Conservation (phyloP, 2,329 filamentous ascomycete species). For the Lizonia empirigonia region DNA sequence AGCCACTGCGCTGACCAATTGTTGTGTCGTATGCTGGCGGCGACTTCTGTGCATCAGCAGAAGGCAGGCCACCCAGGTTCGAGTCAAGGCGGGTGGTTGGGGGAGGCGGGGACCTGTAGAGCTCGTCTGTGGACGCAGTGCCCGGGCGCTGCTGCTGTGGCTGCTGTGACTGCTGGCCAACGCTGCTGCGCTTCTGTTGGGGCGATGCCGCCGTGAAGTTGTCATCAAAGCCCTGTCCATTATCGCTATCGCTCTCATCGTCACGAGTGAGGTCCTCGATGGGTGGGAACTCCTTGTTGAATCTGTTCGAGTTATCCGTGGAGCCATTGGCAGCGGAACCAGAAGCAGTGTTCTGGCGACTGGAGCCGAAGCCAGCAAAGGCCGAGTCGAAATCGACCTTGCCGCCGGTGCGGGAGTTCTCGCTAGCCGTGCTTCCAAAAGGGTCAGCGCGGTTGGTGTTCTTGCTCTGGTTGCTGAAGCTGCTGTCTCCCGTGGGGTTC, state of each 20-base stretch:
- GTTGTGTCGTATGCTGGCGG: conserved; percentile 62
- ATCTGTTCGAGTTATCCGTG: conserved; percentile 52
- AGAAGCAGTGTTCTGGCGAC: conserved; percentile 57
- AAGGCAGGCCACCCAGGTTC: conserved; percentile 53
- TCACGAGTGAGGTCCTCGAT: conserved; percentile 85
- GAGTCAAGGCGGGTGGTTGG: conserved; percentile 46
- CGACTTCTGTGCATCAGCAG: conserved; percentile 61
- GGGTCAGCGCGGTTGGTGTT: conserved; percentile 51
- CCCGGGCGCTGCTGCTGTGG: conserved; percentile 34
- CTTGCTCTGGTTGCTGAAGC: conserved; percentile 54
- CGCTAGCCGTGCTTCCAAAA: conserved; percentile 41
- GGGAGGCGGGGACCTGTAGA: conserved; percentile 40
- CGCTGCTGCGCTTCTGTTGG: conserved; percentile 41
- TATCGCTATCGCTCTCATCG: conserved; percentile 75
- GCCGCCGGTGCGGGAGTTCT: conserved; percentile 49
- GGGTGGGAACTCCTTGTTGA: conserved; percentile 85
- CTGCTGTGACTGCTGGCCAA: conserved; percentile 32
- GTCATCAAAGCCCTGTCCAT: conserved; percentile 84
- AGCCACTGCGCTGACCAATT: conserved; percentile 45
- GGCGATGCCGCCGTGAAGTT: conserved; percentile 75
- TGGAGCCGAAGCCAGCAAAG: conserved; percentile 73
- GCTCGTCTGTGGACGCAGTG: conserved; percentile 38
- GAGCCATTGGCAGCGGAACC: conserved; percentile 39
- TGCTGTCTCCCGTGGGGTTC: conserved; percentile 56
- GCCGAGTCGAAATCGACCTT: conserved; percentile 86